Base-by-base conservation (phyloP, 2,329 filamentous ascomycete genomes). In the Cladobotryum mycophilum region DNA sequence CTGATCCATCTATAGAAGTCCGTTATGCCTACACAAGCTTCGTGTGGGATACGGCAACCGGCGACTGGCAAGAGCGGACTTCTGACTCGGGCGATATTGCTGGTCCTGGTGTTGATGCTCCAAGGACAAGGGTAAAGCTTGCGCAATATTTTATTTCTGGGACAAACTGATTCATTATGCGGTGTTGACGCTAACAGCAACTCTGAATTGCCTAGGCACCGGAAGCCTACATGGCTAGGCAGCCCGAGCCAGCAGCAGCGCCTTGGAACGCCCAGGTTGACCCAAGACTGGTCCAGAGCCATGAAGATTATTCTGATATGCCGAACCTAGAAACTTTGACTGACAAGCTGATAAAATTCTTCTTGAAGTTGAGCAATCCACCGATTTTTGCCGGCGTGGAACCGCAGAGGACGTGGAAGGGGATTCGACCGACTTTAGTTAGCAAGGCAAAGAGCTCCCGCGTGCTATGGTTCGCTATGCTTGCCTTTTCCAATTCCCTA, bases 331-430 rank as follows among this genome's bases (percentile, higher is more conserved):
- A 45, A n/a, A 5, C 4, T 7, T 18, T 48, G 17, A 51, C 38
- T 30, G 57, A 64, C 1, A 61, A 65, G 12, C 60, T 78, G 2
- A 66, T 78, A 53, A 71, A 76, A 41, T 76, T 75, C 48, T 79
- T 79, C 51, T 61, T 70, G 15, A 68, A 67, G 38, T 72, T 75
- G 3, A 69, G 74, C 14, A 72, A 73, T n/a, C 75, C 76, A 5
- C 76, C 75, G 1, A 78, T 79, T 25, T 67, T 80, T 4, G 72
- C 73, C 15, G 73, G 78, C 44, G 72, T 79, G 0, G 78, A 80
- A 55, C 75, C 74, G 6, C 71, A 75, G 48, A 74, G 73, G 55
- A 75, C 72, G 47, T 80, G 76, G 76, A 64, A 72, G 2, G 66
- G 70, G 0, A 76, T 76, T 56, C 67, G 76, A 5, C 71, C 75